Base-by-base conservation (phyloP, 306 rosid genomes). In the Castanea crenata region DNA sequence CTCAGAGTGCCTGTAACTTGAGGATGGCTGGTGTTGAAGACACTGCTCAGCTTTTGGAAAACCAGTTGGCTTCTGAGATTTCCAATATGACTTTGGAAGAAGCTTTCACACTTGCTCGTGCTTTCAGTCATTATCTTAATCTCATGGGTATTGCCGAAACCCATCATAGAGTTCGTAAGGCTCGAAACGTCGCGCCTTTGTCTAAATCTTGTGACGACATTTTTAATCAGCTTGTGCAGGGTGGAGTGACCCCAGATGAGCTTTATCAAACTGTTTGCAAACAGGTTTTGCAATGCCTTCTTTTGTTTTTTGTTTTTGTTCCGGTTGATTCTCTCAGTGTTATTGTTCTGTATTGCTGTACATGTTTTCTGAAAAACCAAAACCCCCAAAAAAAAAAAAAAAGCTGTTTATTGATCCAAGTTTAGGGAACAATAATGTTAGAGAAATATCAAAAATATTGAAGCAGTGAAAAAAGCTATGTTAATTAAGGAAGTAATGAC, bases 91-190 rank as follows among this genome's bases (percentile, higher is more conserved):
- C 87, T n/a, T 81, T 92, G 19, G 94, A 92, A 68, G 98, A 91
- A 85, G 98, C 97, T 23, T 73, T 94, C 21, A 85, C 86, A 64
- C 89, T 92, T 21, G 97, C 94, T 88, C 98, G 97, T 74, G 94
- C 97, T 57, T 92, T 92, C 74, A 89, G 98, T 78, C 97, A 94
- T 57, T 88, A 89, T 85, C 97, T 94, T 85, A 92, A 88, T 81
- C 78, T 94, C 87, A 92, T 85, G 91, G 94, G 98, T 54, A 90
- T 94, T 78, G 98, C 98, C 35, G 98, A 94, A 84, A 92, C 97
- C 52, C 97, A 94, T 83, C 98, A 94, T 78, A 92, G 98, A 88
- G 97, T 90, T 87, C 96, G 94, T 56, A 90, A 90, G 88, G 86
- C 90, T 77, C 87, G 90, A 71, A 89, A 80, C 75, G 59, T 84